Conservation (phyloP, 352 stramenopile genomes). For the Pythium sp. region DNA sequence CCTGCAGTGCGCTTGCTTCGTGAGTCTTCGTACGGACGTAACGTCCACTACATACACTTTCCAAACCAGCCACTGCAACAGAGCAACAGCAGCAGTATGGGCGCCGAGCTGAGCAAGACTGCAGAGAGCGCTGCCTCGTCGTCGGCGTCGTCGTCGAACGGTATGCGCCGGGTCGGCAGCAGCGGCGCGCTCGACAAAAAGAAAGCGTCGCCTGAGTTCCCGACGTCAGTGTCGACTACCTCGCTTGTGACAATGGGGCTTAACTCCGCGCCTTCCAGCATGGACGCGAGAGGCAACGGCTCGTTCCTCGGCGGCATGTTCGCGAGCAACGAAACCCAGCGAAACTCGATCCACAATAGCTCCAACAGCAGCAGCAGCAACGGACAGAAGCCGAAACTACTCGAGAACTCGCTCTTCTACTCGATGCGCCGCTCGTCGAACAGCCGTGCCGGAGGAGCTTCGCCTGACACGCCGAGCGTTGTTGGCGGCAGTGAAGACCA, state of each 20-base stretch:
- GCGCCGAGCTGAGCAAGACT: slow-evolving; percentile 64
- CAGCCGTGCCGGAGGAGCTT: slow-evolving; percentile 28
- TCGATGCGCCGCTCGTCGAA: slow-evolving; percentile 48
- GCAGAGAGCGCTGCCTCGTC: slow-evolving; percentile 26
- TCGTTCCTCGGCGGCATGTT: slow-evolving; percentile 9
- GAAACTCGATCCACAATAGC: slow-evolving; percentile 30
- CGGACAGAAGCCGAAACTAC: slow-evolving; percentile 39
- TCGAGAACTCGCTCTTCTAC: slow-evolving; percentile 47
- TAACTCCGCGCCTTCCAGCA: not conserved
- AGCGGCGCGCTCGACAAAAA: slow-evolving; percentile 59
- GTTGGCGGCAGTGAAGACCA: slow-evolving; percentile 40
- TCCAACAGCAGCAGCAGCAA: slow-evolving; percentile 42
- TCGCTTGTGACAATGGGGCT: slow-evolving; percentile 46
- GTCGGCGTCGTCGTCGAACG: slow-evolving; percentile 15
- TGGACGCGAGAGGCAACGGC: slow-evolving; percentile 16
- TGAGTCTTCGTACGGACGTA: not conserved
- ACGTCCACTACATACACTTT: not conserved
- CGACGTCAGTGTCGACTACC: slow-evolving; percentile 55
- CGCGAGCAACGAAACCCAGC: slow-evolving; percentile 1
- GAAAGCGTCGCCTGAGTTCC: slow-evolving; percentile 26
- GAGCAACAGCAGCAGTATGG: slow-evolving; percentile 33
- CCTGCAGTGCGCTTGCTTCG: not conserved
- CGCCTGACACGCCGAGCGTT: slow-evolving; percentile 7
- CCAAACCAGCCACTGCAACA: slow-evolving; percentile 5
- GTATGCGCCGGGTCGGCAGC: slow-evolving; percentile 65